Evolutionary conservation across 371 early-diverging fungal species (phyloP).

Genomic region (Blakeslea trispora): DNA sequence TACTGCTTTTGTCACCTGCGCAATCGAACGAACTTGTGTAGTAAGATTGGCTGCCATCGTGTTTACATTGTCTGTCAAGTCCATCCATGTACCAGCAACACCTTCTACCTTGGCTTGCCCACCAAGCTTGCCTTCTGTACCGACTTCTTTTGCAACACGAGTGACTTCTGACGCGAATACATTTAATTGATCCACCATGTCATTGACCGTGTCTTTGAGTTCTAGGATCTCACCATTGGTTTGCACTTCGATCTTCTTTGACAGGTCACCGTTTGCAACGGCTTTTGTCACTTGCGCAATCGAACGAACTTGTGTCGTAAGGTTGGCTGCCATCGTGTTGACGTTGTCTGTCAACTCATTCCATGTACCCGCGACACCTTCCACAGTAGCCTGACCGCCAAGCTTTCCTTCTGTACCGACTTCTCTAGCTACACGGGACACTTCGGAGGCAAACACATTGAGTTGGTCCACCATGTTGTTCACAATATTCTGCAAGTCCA

Average conservation of each 20-base stretch:
- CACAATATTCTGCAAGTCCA: slow-evolving; percentile 33
- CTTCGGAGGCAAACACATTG: slow-evolving; percentile 41
- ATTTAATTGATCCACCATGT: slow-evolving; percentile 66
- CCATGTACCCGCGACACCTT: slow-evolving; percentile 55
- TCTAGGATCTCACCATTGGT: slow-evolving; percentile 68
- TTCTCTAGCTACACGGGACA: slow-evolving; percentile 40
- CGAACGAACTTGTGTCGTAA: slow-evolving; percentile 54
- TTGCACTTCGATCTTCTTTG: slow-evolving; percentile 66
- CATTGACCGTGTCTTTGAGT: slow-evolving; percentile 72
- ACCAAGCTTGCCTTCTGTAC: slow-evolving; percentile 66
- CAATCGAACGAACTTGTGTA: slow-evolving; percentile 62
- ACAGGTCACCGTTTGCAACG: slow-evolving; percentile 64
- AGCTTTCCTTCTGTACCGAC: slow-evolving; percentile 58
- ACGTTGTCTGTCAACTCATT: slow-evolving; percentile 54
- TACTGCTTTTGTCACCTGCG: slow-evolving; percentile 62
- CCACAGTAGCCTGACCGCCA: slow-evolving; percentile 39
- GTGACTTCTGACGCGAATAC: slow-evolving; percentile 61
- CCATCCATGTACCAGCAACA: slow-evolving; percentile 67
- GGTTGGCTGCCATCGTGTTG: slow-evolving; percentile 50
- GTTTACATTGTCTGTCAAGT: slow-evolving; percentile 66
- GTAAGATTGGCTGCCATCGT: slow-evolving; percentile 68
- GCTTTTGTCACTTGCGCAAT: slow-evolving; percentile 64
- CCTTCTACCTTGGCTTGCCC: slow-evolving; percentile 51
- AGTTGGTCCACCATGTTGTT: slow-evolving; percentile 56
- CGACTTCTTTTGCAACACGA: slow-evolving; percentile 59